Base-by-base conservation (phyloP, 129 eudicot genomes). In the Gnaphalium uliginosum region DNA sequence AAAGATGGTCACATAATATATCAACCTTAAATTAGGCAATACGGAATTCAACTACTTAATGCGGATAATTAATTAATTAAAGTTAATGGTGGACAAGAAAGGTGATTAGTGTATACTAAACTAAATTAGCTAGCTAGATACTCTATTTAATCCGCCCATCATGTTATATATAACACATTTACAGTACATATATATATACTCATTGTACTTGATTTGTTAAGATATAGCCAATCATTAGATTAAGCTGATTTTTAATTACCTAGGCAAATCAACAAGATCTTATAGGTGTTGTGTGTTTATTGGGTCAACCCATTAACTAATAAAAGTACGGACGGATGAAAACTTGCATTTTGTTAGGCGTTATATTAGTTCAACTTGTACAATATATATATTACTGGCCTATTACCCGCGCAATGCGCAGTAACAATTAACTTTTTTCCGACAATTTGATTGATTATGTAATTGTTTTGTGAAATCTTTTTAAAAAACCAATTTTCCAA, bases 181-280 rank as follows among this genome's bases (percentile, higher is more conserved):
- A 58, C 63, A 2, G 6, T 2, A 9, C 25, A 29, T 2, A 29
- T 58, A 37, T 37, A 37, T 37, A 9, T 37, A 8, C 27, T 22
- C 27, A 21, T 8, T 21, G 29, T 57, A 57, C 29, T 57, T 57
- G 27, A 57, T 57, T 57, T 21, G 63, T 19, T 25, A 22, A 57
- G 15, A 9, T 21, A 21, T 21, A 57, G 63, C 63, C 63, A 21
- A 57, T 57, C 63, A 57, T 57, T 22, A 57, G 63, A 22, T 57
- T 57, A 57, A 57, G 26, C 13, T 57, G 62, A 56, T 56, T 56
- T 56, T 56, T 56, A 21, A 21, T 57, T 57, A 57, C 23, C 11
- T 24, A 56, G 22, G 62, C 24, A n/a, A 24, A 57, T 57, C 62
- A 21, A 57, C 62, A 57, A 21, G 62, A 57, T 57, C 62, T 57